Evolutionary conservation across 768 basidiomycete species (phyloP).

Genomic region (Harrya chromipes): DNA sequence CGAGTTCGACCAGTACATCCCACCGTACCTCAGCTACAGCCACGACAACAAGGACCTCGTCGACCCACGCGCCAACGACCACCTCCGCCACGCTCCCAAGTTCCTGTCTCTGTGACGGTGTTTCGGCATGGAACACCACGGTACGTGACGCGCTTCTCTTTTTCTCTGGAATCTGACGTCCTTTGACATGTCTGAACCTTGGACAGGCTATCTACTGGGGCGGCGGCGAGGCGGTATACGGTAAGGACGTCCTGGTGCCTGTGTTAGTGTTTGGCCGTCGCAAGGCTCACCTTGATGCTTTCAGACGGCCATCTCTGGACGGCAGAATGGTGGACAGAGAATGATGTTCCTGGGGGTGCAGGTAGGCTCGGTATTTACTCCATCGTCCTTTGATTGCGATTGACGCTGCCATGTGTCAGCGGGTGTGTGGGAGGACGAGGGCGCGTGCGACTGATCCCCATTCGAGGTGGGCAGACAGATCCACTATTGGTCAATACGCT

Average conservation of each 20-base stretch:
- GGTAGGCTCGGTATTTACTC: slow-evolving; percentile 5
- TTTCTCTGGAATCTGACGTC: slow-evolving; percentile 19
- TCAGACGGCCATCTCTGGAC: slow-evolving; percentile 47
- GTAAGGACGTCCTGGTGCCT: slow-evolving; percentile 36
- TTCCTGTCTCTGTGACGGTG: slow-evolving; percentile 39
- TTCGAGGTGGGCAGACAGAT: no score
- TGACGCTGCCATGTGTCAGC: background rate
- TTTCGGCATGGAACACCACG: slow-evolving; percentile 39
- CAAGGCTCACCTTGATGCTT: background rate
- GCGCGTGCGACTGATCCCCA: slow-evolving; percentile 27
- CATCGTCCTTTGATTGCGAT: no score
- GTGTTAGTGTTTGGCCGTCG: background rate
- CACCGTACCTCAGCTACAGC: background rate
- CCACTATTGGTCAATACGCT: no score
- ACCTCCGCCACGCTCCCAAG: slow-evolving; percentile 10
- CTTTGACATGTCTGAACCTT: background rate
- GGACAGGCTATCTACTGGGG: slow-evolving; percentile 31
- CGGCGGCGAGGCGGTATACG: slow-evolving; percentile 40
- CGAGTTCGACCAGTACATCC: slow-evolving; percentile 21
- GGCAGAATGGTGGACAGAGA: slow-evolving; percentile 50
- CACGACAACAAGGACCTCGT: background rate
- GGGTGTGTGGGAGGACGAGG: slow-evolving; percentile 35
- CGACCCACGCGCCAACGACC: slow-evolving; percentile 12
- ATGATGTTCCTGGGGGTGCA: slow-evolving; percentile 33
- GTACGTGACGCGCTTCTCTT: slow-evolving; percentile 16